Evolutionary conservation across 345 rosid genomes (phyloP).

Genomic region (Physaria fendleri): DNA sequence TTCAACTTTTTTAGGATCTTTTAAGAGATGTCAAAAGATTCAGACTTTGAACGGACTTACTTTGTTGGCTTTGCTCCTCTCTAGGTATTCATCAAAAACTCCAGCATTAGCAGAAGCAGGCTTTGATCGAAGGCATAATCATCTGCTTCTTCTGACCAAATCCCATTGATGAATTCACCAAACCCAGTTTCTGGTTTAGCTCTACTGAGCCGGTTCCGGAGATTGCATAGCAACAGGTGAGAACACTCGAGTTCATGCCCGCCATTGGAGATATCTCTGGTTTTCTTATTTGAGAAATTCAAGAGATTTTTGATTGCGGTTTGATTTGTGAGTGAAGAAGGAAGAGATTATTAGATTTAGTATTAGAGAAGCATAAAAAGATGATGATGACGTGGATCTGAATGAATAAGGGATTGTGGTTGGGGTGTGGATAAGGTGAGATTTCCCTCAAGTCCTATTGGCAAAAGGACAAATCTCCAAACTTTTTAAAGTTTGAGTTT

Average conservation of each 20-base stretch:
- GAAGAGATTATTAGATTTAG: slow-evolving; percentile 34
- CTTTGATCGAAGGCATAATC: slow-evolving; percentile 56
- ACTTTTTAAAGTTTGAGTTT: slow-evolving; percentile 8
- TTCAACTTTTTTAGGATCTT: neutral
- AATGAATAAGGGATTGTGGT: slow-evolving; percentile 52
- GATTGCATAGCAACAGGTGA: slow-evolving; percentile 71
- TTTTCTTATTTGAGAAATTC: neutral
- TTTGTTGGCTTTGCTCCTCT: slow-evolving; percentile 95
- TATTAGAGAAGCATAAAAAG: slow-evolving; percentile 33
- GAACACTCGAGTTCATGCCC: slow-evolving; percentile 75
- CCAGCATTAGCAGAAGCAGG: slow-evolving; percentile 80
- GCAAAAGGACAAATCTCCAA: slow-evolving; percentile 42
- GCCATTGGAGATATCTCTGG: slow-evolving; percentile 42
- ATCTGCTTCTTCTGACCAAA: slow-evolving; percentile 37
- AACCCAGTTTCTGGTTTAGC: slow-evolving; percentile 51
- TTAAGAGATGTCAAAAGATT: neutral
- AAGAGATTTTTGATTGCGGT: neutral
- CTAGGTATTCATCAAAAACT: slow-evolving; percentile 87
- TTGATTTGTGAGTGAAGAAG: slow-evolving; percentile 30
- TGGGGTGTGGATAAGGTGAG: slow-evolving; percentile 94
- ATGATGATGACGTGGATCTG: slow-evolving; percentile 38
- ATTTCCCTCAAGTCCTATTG: slow-evolving; percentile 73
- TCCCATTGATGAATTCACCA: slow-evolving; percentile 33
- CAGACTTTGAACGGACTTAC: slow-evolving; percentile 31
- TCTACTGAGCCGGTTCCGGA: slow-evolving; percentile 58